A percentile compares a stretch with the other conserved stretches of the same genome.
phyloP scores from a whole-genome alignment of 2,329 filamentous ascomycete genomes.

The Cladosporium sp. region DNA sequence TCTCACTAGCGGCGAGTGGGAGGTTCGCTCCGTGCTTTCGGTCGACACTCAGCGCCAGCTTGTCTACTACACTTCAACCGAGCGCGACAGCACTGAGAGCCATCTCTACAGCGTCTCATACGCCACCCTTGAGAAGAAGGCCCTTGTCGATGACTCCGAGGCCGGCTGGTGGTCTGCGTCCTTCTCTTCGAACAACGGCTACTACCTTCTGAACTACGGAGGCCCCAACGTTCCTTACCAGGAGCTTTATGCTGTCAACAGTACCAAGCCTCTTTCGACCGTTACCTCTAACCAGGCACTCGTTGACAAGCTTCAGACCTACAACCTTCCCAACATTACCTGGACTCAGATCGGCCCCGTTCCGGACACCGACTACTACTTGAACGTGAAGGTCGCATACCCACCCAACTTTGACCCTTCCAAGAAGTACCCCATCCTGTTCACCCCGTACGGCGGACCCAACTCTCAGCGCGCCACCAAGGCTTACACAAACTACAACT shows the following conservation, averaged over 20 bases:
- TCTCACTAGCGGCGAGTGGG: slow-evolving; percentile 67
- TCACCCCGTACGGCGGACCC: slow-evolving; percentile 69
- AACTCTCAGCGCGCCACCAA: slow-evolving; percentile 63
- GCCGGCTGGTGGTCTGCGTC: slow-evolving; percentile 64
- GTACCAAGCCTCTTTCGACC: slow-evolving; percentile 56
- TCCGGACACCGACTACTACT: slow-evolving; percentile 40
- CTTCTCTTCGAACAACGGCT: slow-evolving; percentile 63
- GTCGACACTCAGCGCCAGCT: slow-evolving; percentile 58
- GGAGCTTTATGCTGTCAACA: slow-evolving; percentile 62
- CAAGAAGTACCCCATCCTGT: slow-evolving; percentile 66
- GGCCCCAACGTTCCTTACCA: slow-evolving; percentile 71
- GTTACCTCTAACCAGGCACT: slow-evolving; percentile 62
- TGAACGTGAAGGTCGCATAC: slow-evolving; percentile 66
- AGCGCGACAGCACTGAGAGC: slow-evolving; percentile 65
- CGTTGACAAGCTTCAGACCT: slow-evolving; percentile 56
- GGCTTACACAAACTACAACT: slow-evolving; percentile 56
- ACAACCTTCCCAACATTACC: slow-evolving; percentile 64
- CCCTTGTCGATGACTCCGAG: slow-evolving; percentile 62
- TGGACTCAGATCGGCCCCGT: slow-evolving; percentile 60
- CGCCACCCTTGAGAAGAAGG: slow-evolving; percentile 52
- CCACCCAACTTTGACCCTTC: slow-evolving; percentile 63
- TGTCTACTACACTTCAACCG: slow-evolving; percentile 66
- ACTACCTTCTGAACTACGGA: slow-evolving; percentile 65
- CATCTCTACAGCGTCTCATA: slow-evolving; percentile 69
- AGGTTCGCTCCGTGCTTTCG: slow-evolving; percentile 61